These are phyloP conservation scores for Pugionium dolabratum DNA, from an alignment of 345 rosid genomes.

Conservation along the genomic window DNA sequence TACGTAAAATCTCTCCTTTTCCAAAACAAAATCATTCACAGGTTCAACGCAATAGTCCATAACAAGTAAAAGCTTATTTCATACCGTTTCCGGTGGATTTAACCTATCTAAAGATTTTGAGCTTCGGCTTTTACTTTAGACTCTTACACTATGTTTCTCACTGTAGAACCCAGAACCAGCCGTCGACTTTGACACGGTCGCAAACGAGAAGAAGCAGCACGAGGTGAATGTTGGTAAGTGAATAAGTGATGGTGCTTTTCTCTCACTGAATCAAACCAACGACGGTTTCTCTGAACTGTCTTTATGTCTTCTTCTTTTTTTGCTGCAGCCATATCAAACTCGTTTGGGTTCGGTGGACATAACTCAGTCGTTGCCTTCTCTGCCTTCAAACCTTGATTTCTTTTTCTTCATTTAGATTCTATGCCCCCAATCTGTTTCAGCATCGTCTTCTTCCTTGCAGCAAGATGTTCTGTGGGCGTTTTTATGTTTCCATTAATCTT, in stretches of 20 bases:
- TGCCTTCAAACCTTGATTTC: slow-evolving; percentile 76
- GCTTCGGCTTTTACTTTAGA: not conserved
- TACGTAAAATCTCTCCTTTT: slow-evolving; percentile 43
- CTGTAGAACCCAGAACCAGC: slow-evolving; percentile 88
- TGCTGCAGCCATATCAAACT: slow-evolving; percentile 85
- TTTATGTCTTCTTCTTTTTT: slow-evolving; percentile 1
- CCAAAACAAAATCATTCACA: not conserved
- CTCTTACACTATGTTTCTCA: slow-evolving; percentile 11
- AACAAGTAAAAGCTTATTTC: slow-evolving; percentile 1
- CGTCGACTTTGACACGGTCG: slow-evolving; percentile 83
- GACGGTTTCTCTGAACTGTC: slow-evolving; percentile 6
- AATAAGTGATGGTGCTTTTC: slow-evolving; percentile 47
- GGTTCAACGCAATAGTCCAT: not conserved
- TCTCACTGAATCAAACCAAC: not conserved
- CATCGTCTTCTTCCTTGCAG: too few species aligned
- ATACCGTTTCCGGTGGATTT: too few species aligned
- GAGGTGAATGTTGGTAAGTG: slow-evolving; percentile 96
- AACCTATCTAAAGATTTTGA: not conserved
- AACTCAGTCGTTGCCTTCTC: slow-evolving; percentile 95
- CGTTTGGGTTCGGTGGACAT: slow-evolving; percentile 98
- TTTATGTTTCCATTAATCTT: slow-evolving; percentile 15
- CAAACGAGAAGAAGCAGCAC: slow-evolving; percentile 82
- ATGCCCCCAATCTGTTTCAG: not conserved
- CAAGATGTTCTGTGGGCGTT: not conserved
- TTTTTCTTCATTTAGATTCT: slow-evolving; percentile 8